These are phyloP conservation scores for Eugenia klotzschiana DNA, from an alignment of 441 rosid species.

Conservation along the genomic window DNA sequence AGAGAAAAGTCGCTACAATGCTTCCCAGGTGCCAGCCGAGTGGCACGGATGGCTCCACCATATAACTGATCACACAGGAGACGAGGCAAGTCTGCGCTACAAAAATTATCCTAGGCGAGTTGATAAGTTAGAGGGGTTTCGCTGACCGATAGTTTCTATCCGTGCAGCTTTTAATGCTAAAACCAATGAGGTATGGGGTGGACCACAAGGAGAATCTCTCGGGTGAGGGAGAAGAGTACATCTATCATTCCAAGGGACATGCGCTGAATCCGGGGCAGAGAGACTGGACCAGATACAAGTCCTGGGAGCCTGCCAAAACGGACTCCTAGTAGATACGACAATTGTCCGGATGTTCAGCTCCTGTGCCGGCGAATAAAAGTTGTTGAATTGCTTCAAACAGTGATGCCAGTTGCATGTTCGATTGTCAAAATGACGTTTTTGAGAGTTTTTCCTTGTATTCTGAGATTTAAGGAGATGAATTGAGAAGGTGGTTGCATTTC, in stretches of 20 bases:
- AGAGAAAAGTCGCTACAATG: constrained; percentile 70
- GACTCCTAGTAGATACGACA: neutral
- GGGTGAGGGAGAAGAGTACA: constrained; percentile 74
- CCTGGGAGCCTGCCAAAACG: constrained; percentile 76
- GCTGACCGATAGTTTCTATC: neutral
- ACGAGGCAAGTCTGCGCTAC: constrained; percentile 39
- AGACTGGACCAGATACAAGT: constrained; percentile 85
- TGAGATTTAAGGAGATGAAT: neutral
- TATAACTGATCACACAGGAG: constrained; percentile 92
- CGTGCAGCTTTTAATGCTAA: constrained; percentile 76
- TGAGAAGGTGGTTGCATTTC: neutral
- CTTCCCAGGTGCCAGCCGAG: constrained; percentile 95
- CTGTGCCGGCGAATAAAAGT: neutral
- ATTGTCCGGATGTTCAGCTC: neutral
- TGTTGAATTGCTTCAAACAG: neutral
- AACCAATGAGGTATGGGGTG: constrained; percentile 72
- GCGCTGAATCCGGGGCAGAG: constrained; percentile 77
- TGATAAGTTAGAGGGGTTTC: neutral
- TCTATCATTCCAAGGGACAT: constrained; percentile 93
- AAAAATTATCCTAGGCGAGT: neutral
- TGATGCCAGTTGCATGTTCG: neutral
- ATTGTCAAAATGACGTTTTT: neutral
- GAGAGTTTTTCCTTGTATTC: neutral
- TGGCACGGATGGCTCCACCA: constrained; percentile 99
- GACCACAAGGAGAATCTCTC: constrained; percentile 90